These are phyloP conservation scores for Rhodotorula kratochvilovae DNA, from an alignment of 768 basidiomycete genomes.

Conservation along the genomic window DNA sequence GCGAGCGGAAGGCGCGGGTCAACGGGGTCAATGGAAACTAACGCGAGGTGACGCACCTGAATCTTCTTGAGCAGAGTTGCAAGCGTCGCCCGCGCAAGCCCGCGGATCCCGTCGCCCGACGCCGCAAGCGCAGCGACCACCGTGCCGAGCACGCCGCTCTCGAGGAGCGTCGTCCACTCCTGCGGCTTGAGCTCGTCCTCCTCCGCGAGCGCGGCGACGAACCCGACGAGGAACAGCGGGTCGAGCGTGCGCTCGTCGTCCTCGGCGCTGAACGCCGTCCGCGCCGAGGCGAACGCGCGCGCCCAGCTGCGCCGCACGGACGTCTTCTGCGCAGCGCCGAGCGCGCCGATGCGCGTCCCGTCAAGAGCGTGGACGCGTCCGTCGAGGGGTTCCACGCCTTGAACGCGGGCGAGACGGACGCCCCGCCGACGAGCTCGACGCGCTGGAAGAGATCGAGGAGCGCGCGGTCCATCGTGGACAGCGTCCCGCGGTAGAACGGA, in stretches of 20 bases:
- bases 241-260: conserved; percentile 62
- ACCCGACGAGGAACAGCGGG: conserved; percentile 66
- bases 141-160: conserved; percentile 71
- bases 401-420: conserved; percentile 69
- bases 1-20: background rate
- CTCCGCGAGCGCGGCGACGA: conserved; percentile 64
- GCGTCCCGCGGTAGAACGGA: conserved; percentile 67
- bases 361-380: conserved; percentile 55
- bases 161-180: conserved; percentile 80
- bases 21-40: conserved; percentile 7
- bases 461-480: conserved; percentile 61
- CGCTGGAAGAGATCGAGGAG: conserved; percentile 52
- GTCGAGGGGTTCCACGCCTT: conserved; percentile 62
- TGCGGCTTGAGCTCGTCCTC: conserved; percentile 56
- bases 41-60: conserved; percentile 54
- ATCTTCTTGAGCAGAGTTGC: conserved; percentile 60
- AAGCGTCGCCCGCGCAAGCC: conserved; percentile 59
- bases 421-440: conserved; percentile 18
- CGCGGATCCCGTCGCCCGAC: conserved; percentile 57
- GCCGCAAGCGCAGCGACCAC: conserved; percentile 69
- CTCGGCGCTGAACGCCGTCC: conserved; percentile 35
- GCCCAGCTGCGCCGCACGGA: conserved; percentile 64
- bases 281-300: conserved; percentile 59
- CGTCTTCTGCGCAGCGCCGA: conserved; percentile 51
- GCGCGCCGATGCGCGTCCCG: conserved; percentile 58